Evolutionary conservation across 1,139 yeast genomes (phyloP), one percentile per base, ranked within the genome.

Genomic region (Saccharomyces hybrid): DNA sequence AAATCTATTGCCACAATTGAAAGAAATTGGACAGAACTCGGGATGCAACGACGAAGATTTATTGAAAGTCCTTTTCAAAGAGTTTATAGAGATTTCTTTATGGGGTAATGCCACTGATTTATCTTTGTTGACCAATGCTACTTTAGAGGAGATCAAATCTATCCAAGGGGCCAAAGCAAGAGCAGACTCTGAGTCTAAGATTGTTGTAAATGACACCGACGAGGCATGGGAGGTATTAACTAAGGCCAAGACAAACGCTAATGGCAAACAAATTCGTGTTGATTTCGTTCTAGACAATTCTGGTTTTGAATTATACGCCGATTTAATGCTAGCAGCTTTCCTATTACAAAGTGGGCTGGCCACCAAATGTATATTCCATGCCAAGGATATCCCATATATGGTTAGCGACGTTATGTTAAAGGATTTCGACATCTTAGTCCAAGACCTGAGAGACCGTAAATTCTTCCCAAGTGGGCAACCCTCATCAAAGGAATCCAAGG

Each of bases 91-190:
- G 66, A 82, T 93, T 57, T 88, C 97, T 0, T 75, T 93, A 56
- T 93, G 99, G 99, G 99, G 99, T 25, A 93, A 93, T 71, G 97
- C 98, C 26, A 89, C 97, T 5, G 99, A 93, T 71, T 78, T 93
- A 65, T 89, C 97, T 0, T 76, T 95, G 56, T 76, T 93, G 59
- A 91, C 95, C 3, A 89, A 88, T 54, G 88, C 88, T 46, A 82
- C 93, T 6, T 71, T 89, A 44, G 96, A 90, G 54, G 97, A 93
- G 61, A 86, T 93, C 64, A 86, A 88, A 70, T 83, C 93, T 5
- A 81, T 90, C 49, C 99, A 93, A 75, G 97, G 96, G 46, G 88
- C 86, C 16, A 89, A 86, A 60, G 90, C 88, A 20, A 80, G 98
- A 64, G 85, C 84, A 68, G 81, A 84, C 64, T 86, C 91, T 58